These are phyloP conservation scores for Phlebiopsis gigantea DNA, from an alignment of 768 basidiomycete genomes.

Conservation along the genomic window DNA sequence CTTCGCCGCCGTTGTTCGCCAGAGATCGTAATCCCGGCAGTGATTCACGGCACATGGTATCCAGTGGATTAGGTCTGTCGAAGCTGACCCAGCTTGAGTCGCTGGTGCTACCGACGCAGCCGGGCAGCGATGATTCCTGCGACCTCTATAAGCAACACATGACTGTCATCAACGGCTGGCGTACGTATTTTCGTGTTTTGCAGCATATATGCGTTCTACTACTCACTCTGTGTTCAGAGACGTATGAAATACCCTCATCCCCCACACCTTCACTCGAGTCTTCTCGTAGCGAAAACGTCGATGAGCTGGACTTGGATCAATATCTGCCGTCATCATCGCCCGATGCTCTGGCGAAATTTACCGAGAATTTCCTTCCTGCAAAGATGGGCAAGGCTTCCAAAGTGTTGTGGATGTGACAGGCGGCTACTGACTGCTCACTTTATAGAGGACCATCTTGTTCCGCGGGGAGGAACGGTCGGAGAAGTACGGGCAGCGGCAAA, in stretches of 20 bases:
- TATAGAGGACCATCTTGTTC: conserved; percentile 49
- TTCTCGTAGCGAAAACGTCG: conserved; percentile 37
- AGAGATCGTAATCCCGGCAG: conserved; percentile 21
- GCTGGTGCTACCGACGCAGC: conserved; percentile 21
- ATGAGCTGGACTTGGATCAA: conserved; percentile 33
- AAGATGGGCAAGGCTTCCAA: conserved; percentile 43
- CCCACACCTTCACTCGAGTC: conserved; percentile 35
- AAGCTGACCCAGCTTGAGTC: conserved; percentile 27
- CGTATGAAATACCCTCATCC: conserved; percentile 16
- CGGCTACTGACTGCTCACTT: not conserved
- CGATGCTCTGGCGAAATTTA: conserved; percentile 35
- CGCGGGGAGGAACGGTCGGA: conserved; percentile 45
- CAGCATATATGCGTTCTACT: not conserved
- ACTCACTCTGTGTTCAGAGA: conserved; percentile 13
- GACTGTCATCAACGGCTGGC: conserved; percentile 59
- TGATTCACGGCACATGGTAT: not conserved
- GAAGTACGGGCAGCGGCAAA: conserved; percentile 18
- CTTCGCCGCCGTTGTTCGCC: conserved; percentile 47
- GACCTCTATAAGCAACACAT: conserved; percentile 47
- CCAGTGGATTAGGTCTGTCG: not conserved
- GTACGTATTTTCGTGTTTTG: conserved; percentile 32
- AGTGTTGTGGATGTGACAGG: conserved; percentile 3
- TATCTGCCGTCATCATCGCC: conserved; percentile 42
- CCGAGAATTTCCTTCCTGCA: conserved; percentile 33
- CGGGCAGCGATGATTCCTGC: conserved; percentile 31